Evolutionary conservation across 352 stramenopile species (phyloP), one percentile per base, ranked within the genome.

Genomic region (Phytopythium boreale): DNA sequence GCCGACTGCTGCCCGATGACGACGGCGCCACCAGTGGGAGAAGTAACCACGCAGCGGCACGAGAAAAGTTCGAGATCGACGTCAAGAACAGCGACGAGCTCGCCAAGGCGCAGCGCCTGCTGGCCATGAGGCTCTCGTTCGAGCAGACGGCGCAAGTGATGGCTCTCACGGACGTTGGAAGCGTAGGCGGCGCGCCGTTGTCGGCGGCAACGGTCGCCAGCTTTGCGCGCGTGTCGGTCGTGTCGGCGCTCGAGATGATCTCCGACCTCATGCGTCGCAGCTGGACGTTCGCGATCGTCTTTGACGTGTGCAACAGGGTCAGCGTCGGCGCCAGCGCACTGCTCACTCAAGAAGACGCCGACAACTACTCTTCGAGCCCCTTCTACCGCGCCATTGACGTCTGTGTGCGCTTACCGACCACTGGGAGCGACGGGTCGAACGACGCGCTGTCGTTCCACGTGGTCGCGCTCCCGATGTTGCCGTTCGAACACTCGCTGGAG

Each of bases 401-500:
- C 43, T 56, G 63, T 15, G 56, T 80, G 37, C 64, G 64, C 29
- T 26, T 80, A 1, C 67, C 68, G 20, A 43, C 50, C 15, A n/a
- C 61, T 2, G 19, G 22, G 6, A 34, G 3, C 22, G 55, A 60
- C n/a, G 55, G 55, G 37, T 44, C 55, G 44, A 50, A 60, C 31
- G 22, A 69, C 39, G 67, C 75, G 22, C 43, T 62, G 4, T 53
- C 68, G 19, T 66, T 77, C 14, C 71, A 82, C 43, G 36, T 82
- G 0, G 19, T 75, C 29, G 69, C 66, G 14, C 31, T 82, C 7
- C 63, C 67, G 22, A 46, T 79, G n/a, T 55, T 47, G 34, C 60
- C 64, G 15, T 65, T 65, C 10, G 52, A 37, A 0, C 36, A 62
- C 7, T 69, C 70, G 6, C 56, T 61, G 11, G 62, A 72, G 26